Evolutionary conservation across 2,329 filamentous ascomycete genomes (phyloP), one percentile per base, ranked within the genome.

Genomic region (Bipolaris bicolor): DNA sequence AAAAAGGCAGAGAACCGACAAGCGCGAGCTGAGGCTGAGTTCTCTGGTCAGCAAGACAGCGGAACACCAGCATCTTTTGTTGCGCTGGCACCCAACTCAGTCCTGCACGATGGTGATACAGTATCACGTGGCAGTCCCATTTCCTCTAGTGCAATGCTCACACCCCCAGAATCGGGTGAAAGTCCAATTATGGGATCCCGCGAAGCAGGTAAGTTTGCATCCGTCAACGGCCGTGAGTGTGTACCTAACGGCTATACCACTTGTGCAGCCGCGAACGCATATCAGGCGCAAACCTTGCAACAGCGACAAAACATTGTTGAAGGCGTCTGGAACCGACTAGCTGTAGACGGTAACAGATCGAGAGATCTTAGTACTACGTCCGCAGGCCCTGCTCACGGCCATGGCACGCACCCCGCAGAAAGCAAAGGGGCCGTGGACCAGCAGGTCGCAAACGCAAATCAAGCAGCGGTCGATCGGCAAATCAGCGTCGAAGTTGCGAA

Each of bases 1-100:
- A 74, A 74, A 59, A 75, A 74, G 53, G 69, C 73, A 57, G 69
- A 74, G 41, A 67, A 64, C 33, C 67, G 68, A 39, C 69, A 67
- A 47, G 66, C 69, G 20, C 67, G 69, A 61, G 61, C 62, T 43
- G 69, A 73, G 49, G 62, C 65, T 11, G 69, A 72, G 37, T 55
- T 63, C 26, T 64, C 64, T 13, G 62, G 57, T 34, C 67, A 65
- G 43, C 62, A 60, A 50, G 65, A 68, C 20, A 57, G 60, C 11
- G 57, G 59, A n/a, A 61, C 65, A 43, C 67, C 70, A 33, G 67
- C 66, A 36, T 65, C 68, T 2, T 72, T 73, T 16, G 68, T 73
- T 33, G 63, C 68, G 29, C 67, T 73, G 41, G 70, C 69, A 7
- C 70, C 70, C 7, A 71, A 67, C 41, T 67, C 66, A 34, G 65